phyloP scores from a whole-genome alignment of 163 green algal genomes.

The Chlamydomonas reinhardtii region DNA sequence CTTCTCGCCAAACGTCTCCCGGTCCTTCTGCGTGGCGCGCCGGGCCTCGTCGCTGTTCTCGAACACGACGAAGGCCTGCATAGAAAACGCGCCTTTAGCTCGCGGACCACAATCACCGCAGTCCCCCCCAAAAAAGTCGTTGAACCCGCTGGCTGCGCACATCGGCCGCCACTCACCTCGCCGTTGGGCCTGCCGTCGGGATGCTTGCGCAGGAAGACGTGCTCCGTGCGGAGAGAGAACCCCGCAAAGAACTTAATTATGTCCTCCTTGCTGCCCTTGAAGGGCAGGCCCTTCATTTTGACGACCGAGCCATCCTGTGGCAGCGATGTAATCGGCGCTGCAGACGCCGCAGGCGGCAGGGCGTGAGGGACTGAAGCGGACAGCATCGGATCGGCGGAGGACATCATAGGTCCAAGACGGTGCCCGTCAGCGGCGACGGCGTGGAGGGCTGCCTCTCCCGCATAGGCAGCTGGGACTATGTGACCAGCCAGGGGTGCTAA shows the following conservation, averaged over 20 bases:
- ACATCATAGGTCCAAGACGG: no score
- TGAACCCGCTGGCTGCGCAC: no score
- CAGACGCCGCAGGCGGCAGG: background rate
- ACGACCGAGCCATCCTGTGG: slow-evolving; percentile 57
- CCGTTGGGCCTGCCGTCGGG: slow-evolving; percentile 69
- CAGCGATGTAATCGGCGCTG: slow-evolving; percentile 8
- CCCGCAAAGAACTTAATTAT: slow-evolving; percentile 72
- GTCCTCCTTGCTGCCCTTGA: slow-evolving; percentile 67
- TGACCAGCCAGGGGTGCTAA: background rate
- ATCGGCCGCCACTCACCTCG: slow-evolving; percentile 53
- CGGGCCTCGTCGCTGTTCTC: slow-evolving; percentile 64
- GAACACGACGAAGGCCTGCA: slow-evolving; percentile 75
- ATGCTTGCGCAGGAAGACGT: slow-evolving; percentile 66
- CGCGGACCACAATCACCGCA: background rate
- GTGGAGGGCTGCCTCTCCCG: background rate
- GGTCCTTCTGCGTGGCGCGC: slow-evolving; percentile 71
- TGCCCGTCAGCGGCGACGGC: no score
- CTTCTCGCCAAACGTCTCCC: slow-evolving; percentile 74
- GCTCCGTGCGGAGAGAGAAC: slow-evolving; percentile 52
- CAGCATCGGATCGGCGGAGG: no score
- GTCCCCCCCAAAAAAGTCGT: no score
- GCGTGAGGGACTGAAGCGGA: background rate
- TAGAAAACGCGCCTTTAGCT: background rate
- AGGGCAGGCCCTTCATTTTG: slow-evolving; percentile 78
- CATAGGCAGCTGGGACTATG: slow-evolving; percentile 4